A percentile compares a stretch with the other conserved stretches of the same genome.
phyloP scores from a whole-genome alignment of 2,329 filamentous ascomycete genomes.

The Hypoxylon sp. region DNA sequence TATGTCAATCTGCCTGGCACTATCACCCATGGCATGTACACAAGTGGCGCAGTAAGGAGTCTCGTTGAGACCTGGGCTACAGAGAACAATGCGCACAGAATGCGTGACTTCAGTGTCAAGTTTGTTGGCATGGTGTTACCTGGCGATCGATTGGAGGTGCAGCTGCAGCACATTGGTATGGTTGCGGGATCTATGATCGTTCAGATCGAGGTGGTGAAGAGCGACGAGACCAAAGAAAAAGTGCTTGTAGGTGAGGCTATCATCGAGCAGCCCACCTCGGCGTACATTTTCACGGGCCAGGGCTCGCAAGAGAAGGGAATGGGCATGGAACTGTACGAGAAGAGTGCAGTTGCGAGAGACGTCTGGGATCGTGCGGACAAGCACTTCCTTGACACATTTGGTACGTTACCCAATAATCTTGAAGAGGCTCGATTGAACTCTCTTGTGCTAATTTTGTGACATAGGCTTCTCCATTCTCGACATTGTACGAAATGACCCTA shows the following conservation, averaged over 20 bases:
- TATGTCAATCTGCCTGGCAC: slow-evolving; percentile 53
- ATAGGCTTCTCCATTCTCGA: slow-evolving; percentile 47
- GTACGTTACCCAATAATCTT: slow-evolving; percentile 42
- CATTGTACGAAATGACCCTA: slow-evolving; percentile 55
- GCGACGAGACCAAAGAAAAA: slow-evolving; percentile 45
- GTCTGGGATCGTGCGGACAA: slow-evolving; percentile 55
- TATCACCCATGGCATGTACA: slow-evolving; percentile 58
- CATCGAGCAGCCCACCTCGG: slow-evolving; percentile 50
- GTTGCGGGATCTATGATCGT: slow-evolving; percentile 50
- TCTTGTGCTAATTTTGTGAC: slow-evolving; percentile 13
- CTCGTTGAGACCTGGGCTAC: slow-evolving; percentile 44
- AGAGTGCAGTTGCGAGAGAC: slow-evolving; percentile 46
- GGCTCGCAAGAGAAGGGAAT: slow-evolving; percentile 55
- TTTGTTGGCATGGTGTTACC: slow-evolving; percentile 55
- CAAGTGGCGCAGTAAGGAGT: slow-evolving; percentile 48
- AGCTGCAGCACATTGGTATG: slow-evolving; percentile 51
- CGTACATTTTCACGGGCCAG: slow-evolving; percentile 57
- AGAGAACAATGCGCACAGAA: slow-evolving; percentile 38
- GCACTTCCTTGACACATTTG: slow-evolving; percentile 49
- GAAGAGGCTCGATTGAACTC: background rate
- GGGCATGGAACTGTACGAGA: slow-evolving; percentile 58
- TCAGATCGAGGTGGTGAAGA: slow-evolving; percentile 50
- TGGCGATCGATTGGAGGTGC: slow-evolving; percentile 49
- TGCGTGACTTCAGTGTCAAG: slow-evolving; percentile 46
- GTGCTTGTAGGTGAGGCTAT: slow-evolving; percentile 45